Evolutionary conservation across 495 filamentous ascomycete genomes (phyloP).

Genomic region (Xylaria castorea): DNA sequence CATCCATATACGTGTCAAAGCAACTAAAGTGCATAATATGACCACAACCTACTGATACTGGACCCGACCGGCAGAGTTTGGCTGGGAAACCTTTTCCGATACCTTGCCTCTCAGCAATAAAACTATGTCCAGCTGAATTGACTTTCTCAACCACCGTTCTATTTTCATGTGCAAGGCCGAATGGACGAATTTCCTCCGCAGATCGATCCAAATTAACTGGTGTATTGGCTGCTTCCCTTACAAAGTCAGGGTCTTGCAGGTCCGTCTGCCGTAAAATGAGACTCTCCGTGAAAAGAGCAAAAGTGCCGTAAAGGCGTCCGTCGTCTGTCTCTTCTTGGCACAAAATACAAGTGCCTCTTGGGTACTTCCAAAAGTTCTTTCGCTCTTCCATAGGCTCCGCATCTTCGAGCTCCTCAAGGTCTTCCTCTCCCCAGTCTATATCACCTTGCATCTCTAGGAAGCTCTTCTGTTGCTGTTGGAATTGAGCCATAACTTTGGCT

Average conservation of each 20-base stretch:
- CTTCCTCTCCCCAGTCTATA: slow-evolving; percentile 83
- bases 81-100: slow-evolving; percentile 88
- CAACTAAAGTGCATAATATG: slow-evolving; percentile 99
- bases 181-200: slow-evolving; percentile 81
- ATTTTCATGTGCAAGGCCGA: slow-evolving; percentile 89
- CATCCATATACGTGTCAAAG: slow-evolving; percentile 87
- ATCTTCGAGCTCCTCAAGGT: slow-evolving; percentile 67
- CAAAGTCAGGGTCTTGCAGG: slow-evolving; percentile 77
- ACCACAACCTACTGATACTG: slow-evolving; percentile 89
- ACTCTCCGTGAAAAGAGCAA: slow-evolving; percentile 87
- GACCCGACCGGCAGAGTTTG: slow-evolving; percentile 69
- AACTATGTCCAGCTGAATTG: slow-evolving; percentile 69
- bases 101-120: slow-evolving; percentile 76
- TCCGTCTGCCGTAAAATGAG: slow-evolving; percentile 86
- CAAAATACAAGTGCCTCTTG: slow-evolving; percentile 91
- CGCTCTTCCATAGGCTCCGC: slow-evolving; percentile 62
- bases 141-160: slow-evolving; percentile 76
- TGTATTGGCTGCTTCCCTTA: slow-evolving; percentile 79
- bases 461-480: slow-evolving; percentile 94
- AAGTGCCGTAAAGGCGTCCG: slow-evolving; percentile 85
- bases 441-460: slow-evolving; percentile 86
- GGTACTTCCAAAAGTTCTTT: slow-evolving; percentile 87
- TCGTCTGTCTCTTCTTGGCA: slow-evolving; percentile 97
- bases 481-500: slow-evolving; percentile 93
- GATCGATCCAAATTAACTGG: slow-evolving; percentile 83